Evolutionary conservation across 106 monocot species (phyloP), one percentile per base, ranked within the genome.

Genomic region (Xerophyta viscosa): DNA sequence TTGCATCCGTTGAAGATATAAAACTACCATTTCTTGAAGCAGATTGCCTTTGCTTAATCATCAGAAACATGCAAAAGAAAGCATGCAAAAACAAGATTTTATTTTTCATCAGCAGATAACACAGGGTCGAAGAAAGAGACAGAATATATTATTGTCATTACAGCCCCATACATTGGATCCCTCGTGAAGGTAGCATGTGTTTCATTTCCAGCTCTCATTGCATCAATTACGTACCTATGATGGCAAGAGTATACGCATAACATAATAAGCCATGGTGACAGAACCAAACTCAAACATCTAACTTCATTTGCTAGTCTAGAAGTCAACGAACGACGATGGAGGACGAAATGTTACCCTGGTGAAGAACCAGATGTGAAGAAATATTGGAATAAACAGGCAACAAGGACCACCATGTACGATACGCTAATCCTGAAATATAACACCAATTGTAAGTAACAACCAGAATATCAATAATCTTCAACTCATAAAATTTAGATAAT

Each of bases 1-100:
- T 61, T 14, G 29, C 15, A 55, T 56, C 73, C 21, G 37, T 29
- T 26, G 78, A 60, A 72, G 62, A 53, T 50, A 59, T 20, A 28
- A 61, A 48, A 68, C 20, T 69, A 48, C 27, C 78, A 62, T 71
- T 85, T 64, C 69, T 75, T 76, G 88, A 74, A 84, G 69, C 71
- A 49, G 74, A 66, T 54, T 81, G 93, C 41, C 93, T 93, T 92
- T 74, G 71, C 86, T 92, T 92, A 78, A 92, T 76, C 82, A 71
- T 74, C 50, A 71, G 48, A 70, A 58, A 58, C 41, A 29, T 71
- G 50, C 56, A 48, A 28, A 73, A 65, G 55, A 64, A 50, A 64
- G 61, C 27, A 29, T 9, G 20, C 41, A 45, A 62, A 25, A 15
- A 49, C 10, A 51, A 25, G 26, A 21, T 18, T 6, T 20, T 18